phyloP scores from a whole-genome alignment of 2,329 filamentous ascomycete species.

The Alternaria longipes region DNA sequence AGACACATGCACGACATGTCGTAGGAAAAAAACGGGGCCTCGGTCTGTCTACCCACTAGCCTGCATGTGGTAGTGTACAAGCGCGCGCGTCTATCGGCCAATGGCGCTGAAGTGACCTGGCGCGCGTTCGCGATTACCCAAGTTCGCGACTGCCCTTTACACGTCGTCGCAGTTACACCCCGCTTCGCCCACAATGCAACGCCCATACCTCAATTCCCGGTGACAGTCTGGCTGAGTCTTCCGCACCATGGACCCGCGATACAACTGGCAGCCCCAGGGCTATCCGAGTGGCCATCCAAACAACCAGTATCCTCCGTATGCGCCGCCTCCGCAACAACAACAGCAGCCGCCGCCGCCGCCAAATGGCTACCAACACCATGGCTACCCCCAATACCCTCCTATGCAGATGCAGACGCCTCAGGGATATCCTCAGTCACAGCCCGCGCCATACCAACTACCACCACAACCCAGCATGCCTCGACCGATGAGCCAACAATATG shows the following conservation, averaged over 20 bases:
- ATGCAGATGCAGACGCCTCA: constrained; percentile 16
- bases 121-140: constrained; percentile 17
- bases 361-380: constrained; percentile 42
- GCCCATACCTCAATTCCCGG: constrained; percentile 20
- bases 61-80: constrained; percentile 12
- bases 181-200: constrained; percentile 31
- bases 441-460: constrained; percentile 26
- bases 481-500: constrained; percentile 37
- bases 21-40: constrained; percentile 19
- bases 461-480: constrained; percentile 21
- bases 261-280: constrained; percentile 45
- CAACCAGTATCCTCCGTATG: constrained; percentile 43
- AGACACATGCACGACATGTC: background rate
- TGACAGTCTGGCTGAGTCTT: constrained; percentile 17
- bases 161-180: constrained; percentile 18
- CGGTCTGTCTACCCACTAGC: constrained; percentile 13
- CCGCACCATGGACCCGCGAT: constrained; percentile 45
- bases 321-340: constrained; percentile 34
- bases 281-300: constrained; percentile 35
- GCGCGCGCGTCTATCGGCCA: constrained; percentile 29
- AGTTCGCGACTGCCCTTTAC: constrained; percentile 25
- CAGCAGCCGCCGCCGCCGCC: constrained; percentile 29
- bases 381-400: constrained; percentile 22
- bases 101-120: constrained; percentile 19
- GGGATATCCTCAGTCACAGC: constrained; percentile 30